Evolutionary conservation across 2,329 filamentous ascomycete species (phyloP).

Genomic region (Phoma herbarum): DNA sequence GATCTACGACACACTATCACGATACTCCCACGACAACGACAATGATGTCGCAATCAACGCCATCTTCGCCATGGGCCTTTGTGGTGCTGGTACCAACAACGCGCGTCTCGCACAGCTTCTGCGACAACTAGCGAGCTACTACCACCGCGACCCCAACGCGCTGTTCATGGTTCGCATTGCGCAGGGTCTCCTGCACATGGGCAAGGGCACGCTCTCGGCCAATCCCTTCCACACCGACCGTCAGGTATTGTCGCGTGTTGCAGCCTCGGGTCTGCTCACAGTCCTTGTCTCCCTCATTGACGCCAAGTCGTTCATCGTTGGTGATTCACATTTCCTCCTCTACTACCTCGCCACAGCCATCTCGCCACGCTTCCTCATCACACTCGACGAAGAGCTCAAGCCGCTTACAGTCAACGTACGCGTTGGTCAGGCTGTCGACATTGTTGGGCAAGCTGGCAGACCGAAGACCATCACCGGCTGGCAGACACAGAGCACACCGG

Average conservation of each 20-base stretch:
- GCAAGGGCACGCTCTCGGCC: constrained; percentile 94
- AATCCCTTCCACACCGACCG: constrained; percentile 99
- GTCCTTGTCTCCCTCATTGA: constrained; percentile 95
- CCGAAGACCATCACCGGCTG: constrained; percentile 99
- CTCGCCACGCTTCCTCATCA: constrained; percentile 95
- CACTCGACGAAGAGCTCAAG: constrained; percentile 91
- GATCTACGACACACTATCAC: constrained; percentile 96
- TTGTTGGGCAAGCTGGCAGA: constrained; percentile 94
- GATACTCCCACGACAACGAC: constrained; percentile 98
- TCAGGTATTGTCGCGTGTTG: constrained; percentile 90
- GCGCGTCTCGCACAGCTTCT: constrained; percentile 93
- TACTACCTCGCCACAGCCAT: constrained; percentile 98
- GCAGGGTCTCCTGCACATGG: constrained; percentile 97
- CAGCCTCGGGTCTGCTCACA: constrained; percentile 86
- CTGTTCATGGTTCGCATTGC: constrained; percentile 99
- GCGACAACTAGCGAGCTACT: constrained; percentile 95
- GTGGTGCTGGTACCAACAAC: constrained; percentile 97
- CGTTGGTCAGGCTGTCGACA: constrained; percentile 96
- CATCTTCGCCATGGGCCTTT: constrained; percentile 98
- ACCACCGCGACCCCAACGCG: constrained; percentile 94
- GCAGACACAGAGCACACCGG: constrained; percentile 99
- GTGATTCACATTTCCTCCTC: constrained; percentile 86
- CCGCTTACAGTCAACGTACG: constrained; percentile 95
- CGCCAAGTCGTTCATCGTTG: constrained; percentile 82
- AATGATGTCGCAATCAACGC: constrained; percentile 98